Evolutionary conservation across 257 asterid genomes (phyloP).

Genomic region (Gentiana straminea): DNA sequence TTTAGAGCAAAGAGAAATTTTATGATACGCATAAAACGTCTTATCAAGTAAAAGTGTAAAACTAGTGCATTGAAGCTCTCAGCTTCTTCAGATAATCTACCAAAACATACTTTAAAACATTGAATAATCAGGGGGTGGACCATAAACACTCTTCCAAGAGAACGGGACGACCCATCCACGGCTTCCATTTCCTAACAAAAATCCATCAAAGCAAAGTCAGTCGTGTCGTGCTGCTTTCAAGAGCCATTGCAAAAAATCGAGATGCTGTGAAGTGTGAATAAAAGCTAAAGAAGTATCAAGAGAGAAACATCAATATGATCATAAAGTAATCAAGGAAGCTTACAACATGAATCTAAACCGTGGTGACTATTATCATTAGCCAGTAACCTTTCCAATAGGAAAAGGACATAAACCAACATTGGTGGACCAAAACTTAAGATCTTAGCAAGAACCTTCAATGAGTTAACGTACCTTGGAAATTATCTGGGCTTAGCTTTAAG

Average conservation of each 20-base stretch:
- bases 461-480: slow-evolving; percentile 39
- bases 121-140: slow-evolving; percentile 76
- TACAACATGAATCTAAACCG: not conserved
- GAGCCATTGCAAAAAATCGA: not conserved
- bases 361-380: not conserved
- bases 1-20: too few relatives aligned
- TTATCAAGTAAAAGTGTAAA: too few relatives aligned
- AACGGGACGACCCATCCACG: slow-evolving; percentile 63
- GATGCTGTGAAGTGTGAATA: not conserved
- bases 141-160: slow-evolving; percentile 91
- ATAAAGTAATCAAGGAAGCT: not conserved
- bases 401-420: not conserved
- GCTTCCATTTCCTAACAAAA: slow-evolving; percentile 39
- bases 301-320: not conserved
- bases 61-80: too few relatives aligned
- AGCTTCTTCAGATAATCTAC: too few relatives aligned
- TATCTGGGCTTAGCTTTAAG: slow-evolving; percentile 29
- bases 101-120: slow-evolving; percentile 38
- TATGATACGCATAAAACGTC: too few relatives aligned
- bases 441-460: slow-evolving; percentile 1
- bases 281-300: not conserved
- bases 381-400: not conserved
- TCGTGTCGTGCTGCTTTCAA: not conserved
- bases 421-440: not conserved
- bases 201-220: not conserved